Evolutionary conservation across 495 filamentous ascomycete genomes (phyloP).

Genomic region (Penicillium odoratum): DNA sequence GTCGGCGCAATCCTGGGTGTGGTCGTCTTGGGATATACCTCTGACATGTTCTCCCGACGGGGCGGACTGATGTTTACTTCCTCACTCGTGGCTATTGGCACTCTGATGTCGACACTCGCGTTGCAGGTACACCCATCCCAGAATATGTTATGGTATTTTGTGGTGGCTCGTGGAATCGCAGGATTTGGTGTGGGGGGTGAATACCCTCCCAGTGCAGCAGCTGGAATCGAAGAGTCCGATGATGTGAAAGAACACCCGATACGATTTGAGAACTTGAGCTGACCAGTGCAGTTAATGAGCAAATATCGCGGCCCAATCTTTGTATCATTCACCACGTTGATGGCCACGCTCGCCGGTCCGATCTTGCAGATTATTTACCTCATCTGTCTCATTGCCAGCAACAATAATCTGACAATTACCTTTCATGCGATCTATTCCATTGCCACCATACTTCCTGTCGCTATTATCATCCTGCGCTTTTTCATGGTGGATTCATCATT

Average conservation of each 20-base stretch:
- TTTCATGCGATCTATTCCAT: conserved; percentile 38
- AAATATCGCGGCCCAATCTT: conserved; percentile 35
- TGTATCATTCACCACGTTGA: conserved; percentile 37
- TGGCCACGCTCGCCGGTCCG: conserved; percentile 35
- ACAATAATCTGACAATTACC: conserved; percentile 33
- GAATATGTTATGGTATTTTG: conserved; percentile 41
- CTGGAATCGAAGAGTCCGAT: conserved; percentile 36
- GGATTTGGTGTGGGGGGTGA: conserved; percentile 39
- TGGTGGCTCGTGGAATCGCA: conserved; percentile 33
- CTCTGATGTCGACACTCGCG: conserved; percentile 37
- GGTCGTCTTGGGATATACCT: conserved; percentile 31
- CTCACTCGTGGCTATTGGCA: conserved; percentile 31
- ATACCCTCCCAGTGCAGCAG: conserved; percentile 37
- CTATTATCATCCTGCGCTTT: conserved; percentile 30
- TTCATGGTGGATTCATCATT: conserved; percentile 38
- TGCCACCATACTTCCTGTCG: conserved; percentile 31
- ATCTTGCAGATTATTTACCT: conserved; percentile 39
- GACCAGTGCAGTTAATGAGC: conserved; percentile 19
- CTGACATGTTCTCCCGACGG: conserved; percentile 35
- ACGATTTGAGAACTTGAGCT: background rate
- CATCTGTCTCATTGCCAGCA: conserved; percentile 32
- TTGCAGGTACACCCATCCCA: conserved; percentile 30
- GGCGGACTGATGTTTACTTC: conserved; percentile 36
- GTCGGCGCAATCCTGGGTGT: conserved; percentile 40
- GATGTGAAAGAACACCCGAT: conserved; percentile 17